phyloP scores from a whole-genome alignment of 1,284 basidiomycete genomes.

The Boletus sp. region DNA sequence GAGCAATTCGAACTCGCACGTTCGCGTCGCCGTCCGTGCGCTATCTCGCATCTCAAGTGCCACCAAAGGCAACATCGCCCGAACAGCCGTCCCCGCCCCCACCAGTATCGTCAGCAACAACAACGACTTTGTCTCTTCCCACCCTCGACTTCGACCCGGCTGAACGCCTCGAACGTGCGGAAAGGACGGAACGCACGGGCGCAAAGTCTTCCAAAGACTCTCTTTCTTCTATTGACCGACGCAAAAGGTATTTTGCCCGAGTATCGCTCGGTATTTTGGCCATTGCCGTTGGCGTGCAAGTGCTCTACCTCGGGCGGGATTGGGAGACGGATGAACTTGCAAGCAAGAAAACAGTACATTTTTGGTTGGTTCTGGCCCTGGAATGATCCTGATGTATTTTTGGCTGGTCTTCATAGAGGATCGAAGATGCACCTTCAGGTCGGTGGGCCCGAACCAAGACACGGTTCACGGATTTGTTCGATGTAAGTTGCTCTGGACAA shows the following conservation, averaged over 20 bases:
- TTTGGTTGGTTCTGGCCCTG: constrained; percentile 19
- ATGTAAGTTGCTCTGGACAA: constrained; percentile 47
- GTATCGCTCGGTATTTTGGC: constrained; percentile 57
- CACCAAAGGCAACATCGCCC: constrained; percentile 17
- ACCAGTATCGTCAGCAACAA: constrained; percentile 11
- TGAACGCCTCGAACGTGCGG: constrained; percentile 33
- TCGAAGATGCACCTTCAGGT: constrained; percentile 58
- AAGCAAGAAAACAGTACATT: constrained; percentile 52
- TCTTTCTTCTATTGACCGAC: constrained; percentile 73
- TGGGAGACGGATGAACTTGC: constrained; percentile 62
- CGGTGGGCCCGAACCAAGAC: constrained; percentile 64
- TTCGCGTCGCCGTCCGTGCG: constrained; percentile 26
- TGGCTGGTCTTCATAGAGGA: constrained; percentile 43
- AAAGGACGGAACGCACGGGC: constrained; percentile 53
- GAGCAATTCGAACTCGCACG: constrained; percentile 25
- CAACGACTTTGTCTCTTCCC: constrained; percentile 34
- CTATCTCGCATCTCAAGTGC: constrained; percentile 29
- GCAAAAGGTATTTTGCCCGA: constrained; percentile 58
- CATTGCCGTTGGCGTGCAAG: constrained; percentile 49
- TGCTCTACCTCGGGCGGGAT: constrained; percentile 60
- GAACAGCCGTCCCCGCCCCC: constrained; percentile 13
- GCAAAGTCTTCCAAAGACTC: constrained; percentile 74
- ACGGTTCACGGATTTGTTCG: constrained; percentile 64
- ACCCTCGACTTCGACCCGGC: constrained; percentile 62
- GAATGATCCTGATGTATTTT: constrained; percentile 23